These are phyloP conservation scores for Sordariomycetes sp. DNA, from an alignment of 2,329 filamentous ascomycete species.

Conservation along the genomic window DNA sequence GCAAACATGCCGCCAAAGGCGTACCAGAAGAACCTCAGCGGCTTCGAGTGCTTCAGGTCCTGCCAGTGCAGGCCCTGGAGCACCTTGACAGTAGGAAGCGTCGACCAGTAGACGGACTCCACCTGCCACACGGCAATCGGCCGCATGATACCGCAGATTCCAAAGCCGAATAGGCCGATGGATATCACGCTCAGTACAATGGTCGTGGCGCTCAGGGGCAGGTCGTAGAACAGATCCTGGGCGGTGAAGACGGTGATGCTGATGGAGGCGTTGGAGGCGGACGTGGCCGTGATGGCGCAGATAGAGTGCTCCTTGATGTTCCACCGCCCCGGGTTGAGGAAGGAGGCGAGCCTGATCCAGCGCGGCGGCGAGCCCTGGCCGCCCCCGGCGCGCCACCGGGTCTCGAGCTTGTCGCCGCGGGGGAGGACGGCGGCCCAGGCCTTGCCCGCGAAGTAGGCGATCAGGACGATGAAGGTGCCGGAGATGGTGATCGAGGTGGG, in stretches of 20 bases:
- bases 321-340: conserved; percentile 42
- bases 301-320: conserved; percentile 45
- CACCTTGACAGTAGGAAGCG: conserved; percentile 38
- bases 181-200: conserved; percentile 39
- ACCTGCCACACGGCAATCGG: conserved; percentile 44
- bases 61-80: conserved; percentile 46
- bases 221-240: conserved; percentile 39
- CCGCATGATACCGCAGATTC: conserved; percentile 39
- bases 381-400: conserved; percentile 30
- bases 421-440: conserved; percentile 35
- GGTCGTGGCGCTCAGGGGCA: conserved; percentile 31
- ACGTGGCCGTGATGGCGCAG: conserved; percentile 41
- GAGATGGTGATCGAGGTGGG: conserved; percentile 34
- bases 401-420: conserved; percentile 37
- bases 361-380: conserved; percentile 27
- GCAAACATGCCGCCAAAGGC: conserved; percentile 33
- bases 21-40: conserved; percentile 41
- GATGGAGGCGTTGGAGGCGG: conserved; percentile 35
- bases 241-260: conserved; percentile 32
- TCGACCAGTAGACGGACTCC: conserved; percentile 46
- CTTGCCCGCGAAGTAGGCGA: conserved; percentile 42
- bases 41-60: conserved; percentile 35
- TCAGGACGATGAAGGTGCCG: conserved; percentile 46
- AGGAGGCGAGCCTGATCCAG: conserved; percentile 26
- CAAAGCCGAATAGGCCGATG: conserved; percentile 45